These are phyloP conservation scores for Boletus fagicola DNA, from an alignment of 768 basidiomycete species.

Conservation along the genomic window DNA sequence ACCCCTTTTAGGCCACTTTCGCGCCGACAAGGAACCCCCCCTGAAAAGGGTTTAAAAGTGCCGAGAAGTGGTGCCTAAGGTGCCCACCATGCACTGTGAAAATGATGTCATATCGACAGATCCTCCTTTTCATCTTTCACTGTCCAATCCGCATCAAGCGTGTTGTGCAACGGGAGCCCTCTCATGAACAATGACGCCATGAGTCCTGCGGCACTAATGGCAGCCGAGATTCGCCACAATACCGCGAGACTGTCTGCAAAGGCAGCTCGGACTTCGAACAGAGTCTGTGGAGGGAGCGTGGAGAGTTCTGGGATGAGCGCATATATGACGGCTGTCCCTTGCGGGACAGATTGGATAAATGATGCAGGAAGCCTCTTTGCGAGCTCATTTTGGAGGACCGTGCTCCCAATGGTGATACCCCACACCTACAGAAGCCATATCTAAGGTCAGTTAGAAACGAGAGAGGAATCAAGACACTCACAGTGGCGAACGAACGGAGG, in stretches of 20 bases:
- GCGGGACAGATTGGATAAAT: conserved; percentile 36
- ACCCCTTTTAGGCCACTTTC: too few species aligned
- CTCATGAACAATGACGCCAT: conserved; percentile 7
- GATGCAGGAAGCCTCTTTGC: conserved; percentile 37
- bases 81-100: too few species aligned
- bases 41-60: too few species aligned
- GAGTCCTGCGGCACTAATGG: conserved; percentile 24
- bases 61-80: too few species aligned
- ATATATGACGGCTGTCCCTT: conserved; percentile 42
- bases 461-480: conserved; percentile 10
- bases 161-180: neutral
- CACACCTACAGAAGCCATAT: conserved; percentile 34
- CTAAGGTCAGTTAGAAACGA: neutral
- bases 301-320: conserved; percentile 45
- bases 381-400: conserved; percentile 51
- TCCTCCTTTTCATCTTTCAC: neutral
- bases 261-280: conserved; percentile 37
- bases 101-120: too few species aligned
- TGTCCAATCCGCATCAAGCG: conserved; percentile 6
- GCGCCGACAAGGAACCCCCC: too few species aligned
- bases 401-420: conserved; percentile 49
- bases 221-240: conserved; percentile 43
- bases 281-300: conserved; percentile 34
- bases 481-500: conserved; percentile 36
- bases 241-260: conserved; percentile 40